phyloP scores from a whole-genome alignment of 306 rosid genomes.

The Betula pendula region DNA sequence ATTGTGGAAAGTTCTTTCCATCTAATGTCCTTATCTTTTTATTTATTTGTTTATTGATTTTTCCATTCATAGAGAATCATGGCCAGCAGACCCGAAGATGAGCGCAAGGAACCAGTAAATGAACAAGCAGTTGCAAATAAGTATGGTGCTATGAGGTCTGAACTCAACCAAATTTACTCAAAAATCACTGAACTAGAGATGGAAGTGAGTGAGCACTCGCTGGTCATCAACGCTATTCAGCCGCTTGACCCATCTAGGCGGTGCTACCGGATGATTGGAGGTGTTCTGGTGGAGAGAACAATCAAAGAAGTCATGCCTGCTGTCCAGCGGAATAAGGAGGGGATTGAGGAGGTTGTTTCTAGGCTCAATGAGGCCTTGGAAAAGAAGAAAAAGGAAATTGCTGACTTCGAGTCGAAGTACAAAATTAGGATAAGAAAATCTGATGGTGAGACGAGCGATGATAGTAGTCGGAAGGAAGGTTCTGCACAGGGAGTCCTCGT shows the following conservation, averaged over 20 bases:
- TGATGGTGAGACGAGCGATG: conserved; percentile 69
- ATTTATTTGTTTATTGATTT: conserved; percentile 1
- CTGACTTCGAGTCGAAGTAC: conserved; percentile 84
- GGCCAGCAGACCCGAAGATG: conserved; percentile 64
- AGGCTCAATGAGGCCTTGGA: conserved; percentile 84
- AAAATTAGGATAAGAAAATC: conserved; percentile 80
- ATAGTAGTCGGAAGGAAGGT: conserved; percentile 73
- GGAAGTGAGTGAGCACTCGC: conserved; percentile 87
- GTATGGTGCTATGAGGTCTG: conserved; percentile 80
- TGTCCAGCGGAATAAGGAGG: conserved; percentile 88
- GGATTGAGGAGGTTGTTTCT: conserved; percentile 79
- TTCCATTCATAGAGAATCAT: conserved; percentile 44
- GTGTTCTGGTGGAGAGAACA: conserved; percentile 97
- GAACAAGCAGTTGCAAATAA: conserved; percentile 86
- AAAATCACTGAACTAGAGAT: conserved; percentile 95
- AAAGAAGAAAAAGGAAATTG: conserved; percentile 88
- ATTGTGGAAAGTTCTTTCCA: not conserved
- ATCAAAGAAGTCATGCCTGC: conserved; percentile 94
- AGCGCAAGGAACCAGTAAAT: conserved; percentile 67
- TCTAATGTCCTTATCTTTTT: not conserved
- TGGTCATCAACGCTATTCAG: conserved; percentile 84
- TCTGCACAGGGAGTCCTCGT: conserved; percentile 95
- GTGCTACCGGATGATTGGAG: conserved; percentile 96
- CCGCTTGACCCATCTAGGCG: conserved; percentile 88
- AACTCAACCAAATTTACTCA: conserved; percentile 89